Percentiles rank a stretch among this genome's conserved stretches.
Evolutionary conservation across 2,329 filamentous ascomycete species (phyloP).

Genomic region (Chaetomiaceae sp.): DNA sequence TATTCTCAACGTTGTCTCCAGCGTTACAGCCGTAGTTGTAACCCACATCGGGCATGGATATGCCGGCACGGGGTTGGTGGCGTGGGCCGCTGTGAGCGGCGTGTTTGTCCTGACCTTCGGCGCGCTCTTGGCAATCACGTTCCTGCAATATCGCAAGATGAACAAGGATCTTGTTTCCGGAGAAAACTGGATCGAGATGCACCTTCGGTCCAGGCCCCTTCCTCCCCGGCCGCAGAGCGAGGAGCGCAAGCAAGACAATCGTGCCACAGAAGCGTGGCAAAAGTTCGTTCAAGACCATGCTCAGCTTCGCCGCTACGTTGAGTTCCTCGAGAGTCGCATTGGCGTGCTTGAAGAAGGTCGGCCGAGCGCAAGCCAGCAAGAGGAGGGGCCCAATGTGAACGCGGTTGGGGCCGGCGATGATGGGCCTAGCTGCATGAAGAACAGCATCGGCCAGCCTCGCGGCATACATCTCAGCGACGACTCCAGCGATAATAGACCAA

Average conservation of each 20-base stretch:
- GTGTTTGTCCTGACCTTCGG: slow-evolving; percentile 11
- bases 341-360: slow-evolving; percentile 15
- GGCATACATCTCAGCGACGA: not conserved
- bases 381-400: not conserved
- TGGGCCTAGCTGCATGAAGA: not conserved
- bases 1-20: slow-evolving; percentile 15
- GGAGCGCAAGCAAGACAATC: slow-evolving; percentile 9
- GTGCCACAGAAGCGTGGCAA: slow-evolving; percentile 22
- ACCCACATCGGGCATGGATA: not conserved
- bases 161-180: slow-evolving; percentile 4
- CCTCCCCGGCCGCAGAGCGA: slow-evolving; percentile 24
- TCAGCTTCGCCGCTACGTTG: slow-evolving; percentile 27
- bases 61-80: slow-evolving; percentile 3
- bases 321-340: slow-evolving; percentile 26
- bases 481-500: not conserved
- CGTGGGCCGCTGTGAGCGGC: slow-evolving; percentile 14
- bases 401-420: not conserved
- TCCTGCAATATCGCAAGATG: slow-evolving; percentile 11
- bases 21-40: slow-evolving; percentile 17
- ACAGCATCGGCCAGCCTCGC: not conserved
- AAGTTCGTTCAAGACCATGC: slow-evolving; percentile 24
- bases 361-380: not conserved
- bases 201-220: slow-evolving; percentile 14
- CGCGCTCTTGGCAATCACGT: slow-evolving; percentile 1
- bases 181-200: slow-evolving; percentile 23